These are phyloP conservation scores for Lactarius quietus DNA, from an alignment of 768 basidiomycete species.

Conservation along the genomic window DNA sequence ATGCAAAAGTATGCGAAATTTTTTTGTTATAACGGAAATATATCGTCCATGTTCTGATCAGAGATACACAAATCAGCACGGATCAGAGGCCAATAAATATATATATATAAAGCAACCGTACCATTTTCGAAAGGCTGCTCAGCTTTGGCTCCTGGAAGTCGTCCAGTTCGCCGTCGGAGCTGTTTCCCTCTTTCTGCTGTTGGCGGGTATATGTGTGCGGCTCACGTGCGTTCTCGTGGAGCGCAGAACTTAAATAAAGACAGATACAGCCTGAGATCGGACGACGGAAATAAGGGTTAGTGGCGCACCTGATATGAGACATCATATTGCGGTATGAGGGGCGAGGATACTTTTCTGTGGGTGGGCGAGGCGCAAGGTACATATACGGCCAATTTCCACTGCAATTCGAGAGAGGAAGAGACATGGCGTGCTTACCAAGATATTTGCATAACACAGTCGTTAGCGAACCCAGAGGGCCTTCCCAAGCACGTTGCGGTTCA, in stretches of 20 bases:
- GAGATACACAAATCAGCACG: background rate
- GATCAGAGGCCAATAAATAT: background rate
- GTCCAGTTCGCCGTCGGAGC: too few relatives aligned
- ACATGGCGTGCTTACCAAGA: background rate
- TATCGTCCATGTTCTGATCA: slow-evolving; percentile 13
- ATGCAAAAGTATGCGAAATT: too few relatives aligned
- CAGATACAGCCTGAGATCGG: too few relatives aligned
- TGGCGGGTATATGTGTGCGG: slow-evolving; percentile 13
- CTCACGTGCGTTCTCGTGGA: slow-evolving; percentile 12
- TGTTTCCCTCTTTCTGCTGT: slow-evolving; percentile 3
- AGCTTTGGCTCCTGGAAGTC: too few relatives aligned
- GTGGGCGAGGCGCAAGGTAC: too few relatives aligned
- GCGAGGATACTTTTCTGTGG: background rate
- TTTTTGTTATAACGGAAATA: slow-evolving; percentile 1
- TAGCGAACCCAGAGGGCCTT: slow-evolving; percentile 23
- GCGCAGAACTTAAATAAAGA: slow-evolving; percentile 5
- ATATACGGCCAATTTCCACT: background rate
- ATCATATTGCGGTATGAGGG: background rate
- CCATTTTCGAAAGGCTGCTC: too few relatives aligned
- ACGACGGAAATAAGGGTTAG: background rate
- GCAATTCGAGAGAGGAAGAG: too few relatives aligned
- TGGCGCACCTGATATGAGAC: too few relatives aligned
- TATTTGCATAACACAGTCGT: slow-evolving; percentile 17
- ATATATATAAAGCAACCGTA: background rate
- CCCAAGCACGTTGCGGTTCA: slow-evolving; percentile 26